A percentile compares a stretch with the other conserved stretches of the same genome.
phyloP scores from a whole-genome alignment of 2,329 filamentous ascomycete genomes.

The Elsinoe arachidis region DNA sequence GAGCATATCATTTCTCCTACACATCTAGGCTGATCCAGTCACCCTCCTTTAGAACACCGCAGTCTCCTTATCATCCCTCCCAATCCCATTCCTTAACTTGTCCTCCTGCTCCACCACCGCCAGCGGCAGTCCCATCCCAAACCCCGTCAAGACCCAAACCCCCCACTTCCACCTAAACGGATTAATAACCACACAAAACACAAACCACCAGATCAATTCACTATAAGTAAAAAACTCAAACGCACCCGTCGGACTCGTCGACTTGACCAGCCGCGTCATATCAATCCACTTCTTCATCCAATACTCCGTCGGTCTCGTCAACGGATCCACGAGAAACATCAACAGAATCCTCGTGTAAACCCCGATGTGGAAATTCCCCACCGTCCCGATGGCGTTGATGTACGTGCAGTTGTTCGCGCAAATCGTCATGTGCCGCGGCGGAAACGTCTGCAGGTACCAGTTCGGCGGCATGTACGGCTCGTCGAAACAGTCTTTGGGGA shows the following conservation, averaged over 20 bases:
- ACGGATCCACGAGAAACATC: constrained; percentile 75
- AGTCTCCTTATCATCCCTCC: constrained; percentile 20
- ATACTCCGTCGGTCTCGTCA: constrained; percentile 60
- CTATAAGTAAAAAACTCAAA: constrained; percentile 89
- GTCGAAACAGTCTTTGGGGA: constrained; percentile 63
- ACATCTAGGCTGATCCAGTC: neutral
- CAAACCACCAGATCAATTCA: constrained; percentile 78
- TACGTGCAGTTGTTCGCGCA: constrained; percentile 82
- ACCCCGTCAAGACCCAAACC: constrained; percentile 68
- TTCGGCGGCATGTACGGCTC: constrained; percentile 70
- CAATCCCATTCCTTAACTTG: constrained; percentile 46
- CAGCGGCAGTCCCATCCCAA: constrained; percentile 59
- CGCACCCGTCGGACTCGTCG: constrained; percentile 59
- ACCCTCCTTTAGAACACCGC: neutral
- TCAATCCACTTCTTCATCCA: constrained; percentile 85
- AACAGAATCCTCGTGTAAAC: constrained; percentile 80
- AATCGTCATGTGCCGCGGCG: constrained; percentile 61
- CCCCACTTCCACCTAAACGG: constrained; percentile 91
- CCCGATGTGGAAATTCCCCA: constrained; percentile 82
- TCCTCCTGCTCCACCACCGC: constrained; percentile 60
- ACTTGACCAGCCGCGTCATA: constrained; percentile 66
- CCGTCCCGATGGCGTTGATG: constrained; percentile 68
- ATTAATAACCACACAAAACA: constrained; percentile 62
- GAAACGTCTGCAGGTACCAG: constrained; percentile 85
- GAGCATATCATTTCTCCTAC: neutral